Percentiles rank a stretch among this genome's conserved stretches.
Evolutionary conservation across 768 basidiomycete species (phyloP).

Genomic region (Naematelia encephala): DNA sequence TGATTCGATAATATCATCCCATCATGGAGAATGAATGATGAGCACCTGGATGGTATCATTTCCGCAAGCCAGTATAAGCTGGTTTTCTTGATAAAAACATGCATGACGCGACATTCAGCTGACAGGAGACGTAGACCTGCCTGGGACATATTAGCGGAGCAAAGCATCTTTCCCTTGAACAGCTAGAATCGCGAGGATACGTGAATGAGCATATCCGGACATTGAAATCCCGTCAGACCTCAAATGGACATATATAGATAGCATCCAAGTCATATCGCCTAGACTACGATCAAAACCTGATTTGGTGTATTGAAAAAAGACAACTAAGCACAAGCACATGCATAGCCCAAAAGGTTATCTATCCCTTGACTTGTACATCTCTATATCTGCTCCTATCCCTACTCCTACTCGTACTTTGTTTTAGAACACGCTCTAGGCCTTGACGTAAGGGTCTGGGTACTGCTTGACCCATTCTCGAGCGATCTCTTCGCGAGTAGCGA

Average conservation of each 20-base stretch:
- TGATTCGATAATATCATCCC: too few species aligned
- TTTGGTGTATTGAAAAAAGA: neutral
- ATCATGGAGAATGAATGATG: too few species aligned
- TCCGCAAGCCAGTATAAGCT: too few species aligned
- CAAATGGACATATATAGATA: neutral
- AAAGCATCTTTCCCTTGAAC: conserved; percentile 52
- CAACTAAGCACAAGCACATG: neutral
- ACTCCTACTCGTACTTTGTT: too few species aligned
- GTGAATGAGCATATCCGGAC: conserved; percentile 55
- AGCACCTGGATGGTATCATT: too few species aligned
- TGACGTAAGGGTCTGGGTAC: conserved; percentile 14
- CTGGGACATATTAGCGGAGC: conserved; percentile 57
- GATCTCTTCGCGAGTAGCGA: conserved; percentile 18
- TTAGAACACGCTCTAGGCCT: too few species aligned
- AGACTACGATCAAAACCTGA: too few species aligned
- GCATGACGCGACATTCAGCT: too few species aligned
- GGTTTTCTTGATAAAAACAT: too few species aligned
- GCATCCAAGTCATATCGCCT: too few species aligned
- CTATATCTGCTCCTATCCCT: neutral
- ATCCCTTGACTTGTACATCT: neutral
- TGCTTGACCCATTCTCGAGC: conserved; percentile 14
- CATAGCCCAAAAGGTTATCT: neutral
- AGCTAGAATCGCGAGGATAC: conserved; percentile 52
- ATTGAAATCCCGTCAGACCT: conserved; percentile 24
- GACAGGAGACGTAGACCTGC: conserved; percentile 57